Conservation (phyloP, 225 moss, liverwort and hornwort species). For the Physcomitrium patens region DNA sequence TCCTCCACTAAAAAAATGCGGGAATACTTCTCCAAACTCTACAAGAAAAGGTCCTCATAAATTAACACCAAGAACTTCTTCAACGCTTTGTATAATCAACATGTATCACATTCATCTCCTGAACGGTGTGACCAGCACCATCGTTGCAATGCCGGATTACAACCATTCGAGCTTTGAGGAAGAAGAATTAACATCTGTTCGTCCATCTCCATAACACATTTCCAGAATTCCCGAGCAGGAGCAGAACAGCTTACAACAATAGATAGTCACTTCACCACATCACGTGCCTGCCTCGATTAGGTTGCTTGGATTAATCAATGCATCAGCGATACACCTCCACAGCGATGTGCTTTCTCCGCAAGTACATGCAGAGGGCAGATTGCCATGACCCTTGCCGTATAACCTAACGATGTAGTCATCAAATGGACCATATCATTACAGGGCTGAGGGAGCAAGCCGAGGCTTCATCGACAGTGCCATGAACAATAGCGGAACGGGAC, state of each 20-base stretch:
- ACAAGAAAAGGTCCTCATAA: neutral
- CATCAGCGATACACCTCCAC: neutral
- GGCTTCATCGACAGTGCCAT: too few species aligned
- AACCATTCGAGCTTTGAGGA: neutral
- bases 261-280: slow-evolving; percentile 1
- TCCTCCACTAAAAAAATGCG: neutral
- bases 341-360: neutral
- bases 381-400: too few species aligned
- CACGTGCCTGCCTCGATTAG: neutral
- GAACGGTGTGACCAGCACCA: too few species aligned
- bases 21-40: neutral
- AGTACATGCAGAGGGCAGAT: neutral
- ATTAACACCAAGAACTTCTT: neutral
- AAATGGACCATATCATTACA: too few species aligned
- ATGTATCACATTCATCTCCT: too few species aligned
- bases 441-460: too few species aligned
- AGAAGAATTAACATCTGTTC: neutral
- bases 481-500: slow-evolving; percentile 14
- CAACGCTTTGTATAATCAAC: too few species aligned
- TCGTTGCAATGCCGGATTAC: neutral
- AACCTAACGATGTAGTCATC: too few species aligned
- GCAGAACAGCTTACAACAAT: slow-evolving; percentile 13
- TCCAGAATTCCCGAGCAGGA: neutral
- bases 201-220: neutral
- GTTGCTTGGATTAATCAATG: neutral